Evolutionary conservation across 2,329 filamentous ascomycete genomes (phyloP).

Genomic region (Ophiostoma australiae): DNA sequence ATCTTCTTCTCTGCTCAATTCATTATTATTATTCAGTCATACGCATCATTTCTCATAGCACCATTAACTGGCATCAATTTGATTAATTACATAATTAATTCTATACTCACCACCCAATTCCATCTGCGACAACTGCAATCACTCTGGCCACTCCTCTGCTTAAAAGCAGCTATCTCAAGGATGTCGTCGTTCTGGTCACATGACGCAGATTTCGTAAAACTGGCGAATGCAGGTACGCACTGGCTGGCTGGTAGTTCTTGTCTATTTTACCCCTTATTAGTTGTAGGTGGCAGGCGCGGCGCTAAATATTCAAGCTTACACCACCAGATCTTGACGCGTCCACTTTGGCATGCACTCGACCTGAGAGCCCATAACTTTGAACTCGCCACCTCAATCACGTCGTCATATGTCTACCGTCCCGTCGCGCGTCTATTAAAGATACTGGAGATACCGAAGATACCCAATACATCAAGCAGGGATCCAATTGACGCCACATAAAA

Average conservation of each 20-base stretch:
- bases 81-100: neutral
- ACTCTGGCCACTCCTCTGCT: neutral
- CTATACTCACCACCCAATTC: too few relatives aligned
- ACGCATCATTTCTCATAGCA: neutral
- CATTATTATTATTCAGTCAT: neutral
- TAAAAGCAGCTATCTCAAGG: conserved; percentile 5
- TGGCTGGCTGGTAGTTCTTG: neutral
- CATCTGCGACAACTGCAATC: neutral
- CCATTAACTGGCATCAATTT: neutral
- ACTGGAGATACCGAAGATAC: neutral
- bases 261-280: conserved; percentile 12
- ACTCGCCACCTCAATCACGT: neutral
- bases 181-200: conserved; percentile 12
- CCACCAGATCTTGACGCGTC: conserved; percentile 2
- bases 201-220: neutral
- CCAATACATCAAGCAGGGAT: neutral
- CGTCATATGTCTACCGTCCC: neutral
- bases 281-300: neutral
- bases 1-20: neutral
- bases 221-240: conserved; percentile 1
- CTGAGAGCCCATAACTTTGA: neutral
- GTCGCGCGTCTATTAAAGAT: neutral
- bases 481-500: neutral
- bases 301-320: conserved; percentile 2
- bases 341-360: neutral